Conservation (phyloP, 225 moss, liverwort and hornwort species). For the Bryoerythrophyllum caledonicum region DNA sequence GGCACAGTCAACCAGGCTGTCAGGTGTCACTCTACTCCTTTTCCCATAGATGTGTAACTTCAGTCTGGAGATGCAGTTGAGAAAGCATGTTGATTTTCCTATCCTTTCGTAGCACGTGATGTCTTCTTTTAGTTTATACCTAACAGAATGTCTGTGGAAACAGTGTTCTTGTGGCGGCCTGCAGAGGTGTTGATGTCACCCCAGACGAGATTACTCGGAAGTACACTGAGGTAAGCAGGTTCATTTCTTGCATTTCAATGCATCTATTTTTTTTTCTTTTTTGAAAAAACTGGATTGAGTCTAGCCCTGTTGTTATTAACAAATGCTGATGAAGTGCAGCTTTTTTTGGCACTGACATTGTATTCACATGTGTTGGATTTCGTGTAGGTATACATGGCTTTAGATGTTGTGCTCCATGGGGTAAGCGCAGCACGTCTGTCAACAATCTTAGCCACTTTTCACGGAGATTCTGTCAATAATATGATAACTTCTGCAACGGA, state of each 20-base stretch:
- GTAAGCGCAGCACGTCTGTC: slow-evolving; percentile 91
- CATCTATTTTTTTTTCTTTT: too few species aligned
- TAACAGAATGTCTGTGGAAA: too few species aligned
- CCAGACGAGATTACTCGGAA: too few species aligned
- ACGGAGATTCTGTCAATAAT: slow-evolving; percentile 89
- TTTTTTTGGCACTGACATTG: not conserved
- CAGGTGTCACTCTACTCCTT: too few species aligned
- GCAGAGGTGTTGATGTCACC: too few species aligned
- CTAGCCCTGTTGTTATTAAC: not conserved
- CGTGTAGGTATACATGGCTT: slow-evolving; percentile 95
- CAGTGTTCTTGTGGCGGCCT: too few species aligned
- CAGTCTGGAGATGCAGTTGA: slow-evolving; percentile 63
- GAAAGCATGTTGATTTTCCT: not conserved
- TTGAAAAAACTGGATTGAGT: slow-evolving; percentile 11
- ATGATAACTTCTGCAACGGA: slow-evolving; percentile 91
- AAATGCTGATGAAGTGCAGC: slow-evolving; percentile 5
- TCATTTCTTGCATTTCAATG: too few species aligned
- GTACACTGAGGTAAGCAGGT: too few species aligned
- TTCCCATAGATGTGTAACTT: too few species aligned
- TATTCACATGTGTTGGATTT: slow-evolving; percentile 6
- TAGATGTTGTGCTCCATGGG: slow-evolving; percentile 97
- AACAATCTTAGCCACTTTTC: slow-evolving; percentile 92
- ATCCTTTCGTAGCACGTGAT: too few species aligned
- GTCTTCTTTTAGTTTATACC: too few species aligned
- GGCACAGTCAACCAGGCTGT: too few species aligned